Percentiles rank a stretch among this genome's conserved stretches.
These are phyloP conservation scores for Tolypocladium endophyticum DNA, from an alignment of 2,329 filamentous ascomycete species.

Conservation along the genomic window DNA sequence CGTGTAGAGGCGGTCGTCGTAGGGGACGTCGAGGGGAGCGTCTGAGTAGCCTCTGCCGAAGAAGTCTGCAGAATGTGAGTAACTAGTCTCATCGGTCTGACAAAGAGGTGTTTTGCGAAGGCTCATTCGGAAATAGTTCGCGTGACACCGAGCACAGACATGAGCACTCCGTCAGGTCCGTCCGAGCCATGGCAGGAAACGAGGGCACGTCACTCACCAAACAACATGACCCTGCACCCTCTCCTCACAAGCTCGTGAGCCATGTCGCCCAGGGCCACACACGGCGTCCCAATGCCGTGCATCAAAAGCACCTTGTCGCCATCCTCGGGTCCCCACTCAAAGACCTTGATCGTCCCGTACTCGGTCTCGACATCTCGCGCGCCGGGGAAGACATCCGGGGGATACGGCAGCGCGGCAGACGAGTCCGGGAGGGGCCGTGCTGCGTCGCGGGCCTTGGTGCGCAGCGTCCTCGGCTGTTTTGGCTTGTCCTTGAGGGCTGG, in stretches of 20 bases:
- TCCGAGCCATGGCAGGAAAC: slow-evolving; percentile 6
- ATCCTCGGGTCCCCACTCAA: slow-evolving; percentile 67
- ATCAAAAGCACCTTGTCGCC: slow-evolving; percentile 65
- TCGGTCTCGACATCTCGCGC: slow-evolving; percentile 57
- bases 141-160: neutral
- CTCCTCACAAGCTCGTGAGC: slow-evolving; percentile 52
- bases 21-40: slow-evolving; percentile 45
- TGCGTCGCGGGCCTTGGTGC: slow-evolving; percentile 1
- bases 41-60: slow-evolving; percentile 73
- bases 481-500: slow-evolving; percentile 10
- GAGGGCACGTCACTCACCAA: slow-evolving; percentile 43
- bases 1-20: slow-evolving; percentile 54
- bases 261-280: slow-evolving; percentile 55
- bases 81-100: neutral
- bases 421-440: neutral
- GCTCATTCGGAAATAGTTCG: neutral
- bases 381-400: slow-evolving; percentile 59
- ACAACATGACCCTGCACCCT: slow-evolving; percentile 70
- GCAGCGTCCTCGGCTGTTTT: slow-evolving; percentile 1
- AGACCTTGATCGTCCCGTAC: slow-evolving; percentile 62
- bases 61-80: slow-evolving; percentile 39
- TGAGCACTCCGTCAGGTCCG: neutral
- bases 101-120: neutral
- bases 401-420: slow-evolving; percentile 42
- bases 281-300: slow-evolving; percentile 75